Conservation (phyloP, 176 grass and related monocot genomes). For the Echinochloa phyllopogon region DNA sequence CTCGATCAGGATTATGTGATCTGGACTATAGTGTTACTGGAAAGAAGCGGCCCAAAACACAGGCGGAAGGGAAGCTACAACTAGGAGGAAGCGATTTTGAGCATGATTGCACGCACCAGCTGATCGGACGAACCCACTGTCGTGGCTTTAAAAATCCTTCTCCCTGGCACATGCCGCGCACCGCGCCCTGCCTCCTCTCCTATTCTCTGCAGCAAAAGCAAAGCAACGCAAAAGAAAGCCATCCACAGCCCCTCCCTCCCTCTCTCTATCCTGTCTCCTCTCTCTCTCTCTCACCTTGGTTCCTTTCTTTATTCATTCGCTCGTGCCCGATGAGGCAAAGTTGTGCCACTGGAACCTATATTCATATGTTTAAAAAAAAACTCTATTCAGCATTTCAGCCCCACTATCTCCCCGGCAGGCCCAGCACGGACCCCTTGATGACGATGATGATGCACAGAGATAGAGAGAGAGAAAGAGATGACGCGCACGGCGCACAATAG, state of each 20-base stretch:
- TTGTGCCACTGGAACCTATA: conserved; percentile 10
- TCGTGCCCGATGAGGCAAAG: conserved; percentile 17
- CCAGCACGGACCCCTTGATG: neutral
- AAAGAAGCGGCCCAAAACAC: neutral
- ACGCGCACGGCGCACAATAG: neutral
- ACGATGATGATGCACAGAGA: neutral
- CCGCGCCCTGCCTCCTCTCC: neutral
- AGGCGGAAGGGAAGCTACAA: neutral
- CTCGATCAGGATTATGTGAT: conserved; percentile 9
- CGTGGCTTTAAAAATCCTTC: conserved; percentile 41
- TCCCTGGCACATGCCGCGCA: conserved; percentile 52
- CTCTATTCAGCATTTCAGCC: too few species aligned
- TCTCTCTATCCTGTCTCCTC: neutral
- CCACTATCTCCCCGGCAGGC: conserved; percentile 13
- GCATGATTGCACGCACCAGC: conserved; percentile 46
- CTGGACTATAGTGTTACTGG: conserved; percentile 1
- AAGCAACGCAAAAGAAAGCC: neutral
- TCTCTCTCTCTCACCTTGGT: neutral
- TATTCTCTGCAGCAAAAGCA: conserved; percentile 16
- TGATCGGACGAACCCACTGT: conserved; percentile 16
- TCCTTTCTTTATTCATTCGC: neutral
- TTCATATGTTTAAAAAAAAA: too few species aligned
- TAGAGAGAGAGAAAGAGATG: neutral
- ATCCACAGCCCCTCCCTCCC: neutral
- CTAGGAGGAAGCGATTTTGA: conserved; percentile 6